Base-by-base conservation (phyloP, 805 yeast genomes). In the Saccharomyces paradoxus region DNA sequence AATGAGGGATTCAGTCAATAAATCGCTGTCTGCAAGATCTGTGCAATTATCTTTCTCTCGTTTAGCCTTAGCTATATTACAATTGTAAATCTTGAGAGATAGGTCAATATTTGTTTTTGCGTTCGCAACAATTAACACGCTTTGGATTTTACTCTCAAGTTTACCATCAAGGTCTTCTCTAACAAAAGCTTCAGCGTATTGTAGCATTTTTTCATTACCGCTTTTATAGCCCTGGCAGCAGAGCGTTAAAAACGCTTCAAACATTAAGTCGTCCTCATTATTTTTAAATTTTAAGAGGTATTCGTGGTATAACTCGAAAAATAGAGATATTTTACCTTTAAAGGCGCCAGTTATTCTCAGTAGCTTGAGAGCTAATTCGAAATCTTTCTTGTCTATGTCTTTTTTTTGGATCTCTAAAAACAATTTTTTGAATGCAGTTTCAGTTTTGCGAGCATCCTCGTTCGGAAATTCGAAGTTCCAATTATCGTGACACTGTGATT, bases 1-100 rank as follows among this genome's bases (percentile, higher is more conserved):
- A 29, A 81, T 65, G 41, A 81, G 61, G 2, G 81, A 66, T 57
- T 81, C 82, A 1, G 81, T 75, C 26, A 81, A 58, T 4, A 68
- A 53, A 1, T 81, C 81, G 14, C 75, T 63, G 2, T 74, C 71
- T 0, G 83, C 77, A 7, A 60, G 46, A n/a, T 57, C 50, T 1
- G 59, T 52, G 1, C 66, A 60, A 3, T 50, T 56, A 27, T 67
- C 65, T 51, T 70, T 73, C 6, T 64, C 59, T 22, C 67, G 68
- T 7, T 77, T 69, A 0, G 75, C 72, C 10, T 61, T 62, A 14
- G 66, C 63, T 32, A 81, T 77, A 62, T 75, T 74, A 14, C 71
- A 69, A 59, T 81, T 81, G 65, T 74, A 81, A 3, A 78, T 54
- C 2, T 68, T 71, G 44, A 81, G 67, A 0, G 80, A 66, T 46